Percentiles rank a stretch among this genome's conserved stretches.
Evolutionary conservation across 441 rosid species (phyloP).

Genomic region (Gossypium schwendimanii): DNA sequence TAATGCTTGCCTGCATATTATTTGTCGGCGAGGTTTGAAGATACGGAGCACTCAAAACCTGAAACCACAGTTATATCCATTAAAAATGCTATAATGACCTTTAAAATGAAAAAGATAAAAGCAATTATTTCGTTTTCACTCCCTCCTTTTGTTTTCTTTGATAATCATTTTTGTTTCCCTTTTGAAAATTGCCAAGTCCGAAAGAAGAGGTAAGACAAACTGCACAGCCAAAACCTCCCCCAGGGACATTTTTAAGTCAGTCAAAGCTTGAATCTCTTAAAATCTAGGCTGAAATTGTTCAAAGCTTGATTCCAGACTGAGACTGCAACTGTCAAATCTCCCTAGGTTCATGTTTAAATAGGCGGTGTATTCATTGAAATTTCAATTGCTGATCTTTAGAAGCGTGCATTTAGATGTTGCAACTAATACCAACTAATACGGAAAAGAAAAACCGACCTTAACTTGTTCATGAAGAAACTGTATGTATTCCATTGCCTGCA

Average conservation of each 20-base stretch:
- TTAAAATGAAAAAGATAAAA: background rate
- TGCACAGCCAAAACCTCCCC: background rate
- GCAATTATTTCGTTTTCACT: background rate
- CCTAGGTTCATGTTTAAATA: background rate
- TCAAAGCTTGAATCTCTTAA: background rate
- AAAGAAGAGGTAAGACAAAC: background rate
- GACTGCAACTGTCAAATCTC: background rate
- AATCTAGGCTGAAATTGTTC: background rate
- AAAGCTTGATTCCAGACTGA: background rate
- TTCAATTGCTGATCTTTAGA: background rate
- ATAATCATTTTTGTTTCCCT: background rate
- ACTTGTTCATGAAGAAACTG: conserved; percentile 93
- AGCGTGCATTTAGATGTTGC: background rate
- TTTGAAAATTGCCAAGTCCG: background rate
- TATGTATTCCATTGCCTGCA: conserved; percentile 79
- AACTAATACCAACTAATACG: background rate
- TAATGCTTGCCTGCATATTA: conserved; percentile 46
- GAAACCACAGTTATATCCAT: conserved; percentile 17
- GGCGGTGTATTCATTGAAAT: background rate
- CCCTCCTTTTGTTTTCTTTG: background rate
- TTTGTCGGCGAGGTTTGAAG: conserved; percentile 48
- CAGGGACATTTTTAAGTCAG: background rate
- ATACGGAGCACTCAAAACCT: conserved; percentile 94
- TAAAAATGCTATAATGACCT: background rate
- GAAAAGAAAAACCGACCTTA: conserved; percentile 44